These are phyloP conservation scores for Hermanozyma aechmeae DNA, from an alignment of 805 yeast species.

Conservation along the genomic window DNA sequence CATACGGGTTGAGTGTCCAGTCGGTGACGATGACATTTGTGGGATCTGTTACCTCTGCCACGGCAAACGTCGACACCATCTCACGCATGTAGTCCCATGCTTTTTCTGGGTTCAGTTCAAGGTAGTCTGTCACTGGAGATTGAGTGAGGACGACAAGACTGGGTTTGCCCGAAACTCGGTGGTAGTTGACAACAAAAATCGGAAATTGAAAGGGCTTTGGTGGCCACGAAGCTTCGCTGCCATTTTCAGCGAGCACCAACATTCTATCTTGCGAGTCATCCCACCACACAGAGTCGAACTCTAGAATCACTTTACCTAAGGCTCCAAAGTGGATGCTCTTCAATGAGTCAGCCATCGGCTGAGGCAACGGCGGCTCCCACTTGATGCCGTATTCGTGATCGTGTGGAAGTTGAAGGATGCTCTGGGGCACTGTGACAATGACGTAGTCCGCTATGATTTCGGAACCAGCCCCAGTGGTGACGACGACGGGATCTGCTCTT, in stretches of 20 bases:
- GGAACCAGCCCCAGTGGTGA: conserved; percentile 19
- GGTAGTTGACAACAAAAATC: conserved; percentile 48
- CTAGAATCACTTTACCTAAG: conserved; percentile 65
- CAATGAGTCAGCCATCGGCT: conserved; percentile 32
- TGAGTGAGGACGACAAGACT: conserved; percentile 61
- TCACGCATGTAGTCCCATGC: conserved; percentile 58
- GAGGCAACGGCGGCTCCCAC: conserved; percentile 53
- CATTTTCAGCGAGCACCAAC: conserved; percentile 6
- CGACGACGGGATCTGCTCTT: not conserved
- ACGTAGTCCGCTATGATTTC: conserved; percentile 40
- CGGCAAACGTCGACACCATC: conserved; percentile 24
- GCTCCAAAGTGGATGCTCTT: conserved; percentile 50
- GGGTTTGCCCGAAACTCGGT: conserved; percentile 14
- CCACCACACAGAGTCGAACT: conserved; percentile 61
- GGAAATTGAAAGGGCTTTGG: conserved; percentile 53
- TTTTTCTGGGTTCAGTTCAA: conserved; percentile 39
- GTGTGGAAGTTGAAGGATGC: conserved; percentile 49
- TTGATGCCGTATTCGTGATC: conserved; percentile 24
- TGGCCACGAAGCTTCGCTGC: not conserved
- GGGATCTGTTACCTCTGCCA: conserved; percentile 12
- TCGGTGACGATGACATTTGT: conserved; percentile 38
- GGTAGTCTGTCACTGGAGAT: conserved; percentile 58
- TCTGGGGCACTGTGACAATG: conserved; percentile 72
- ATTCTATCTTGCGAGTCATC: conserved; percentile 22
- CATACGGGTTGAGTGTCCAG: conserved; percentile 77